Base-by-base conservation (phyloP, 2,329 filamentous ascomycete species). In the Sclerotinia spermophila region DNA sequence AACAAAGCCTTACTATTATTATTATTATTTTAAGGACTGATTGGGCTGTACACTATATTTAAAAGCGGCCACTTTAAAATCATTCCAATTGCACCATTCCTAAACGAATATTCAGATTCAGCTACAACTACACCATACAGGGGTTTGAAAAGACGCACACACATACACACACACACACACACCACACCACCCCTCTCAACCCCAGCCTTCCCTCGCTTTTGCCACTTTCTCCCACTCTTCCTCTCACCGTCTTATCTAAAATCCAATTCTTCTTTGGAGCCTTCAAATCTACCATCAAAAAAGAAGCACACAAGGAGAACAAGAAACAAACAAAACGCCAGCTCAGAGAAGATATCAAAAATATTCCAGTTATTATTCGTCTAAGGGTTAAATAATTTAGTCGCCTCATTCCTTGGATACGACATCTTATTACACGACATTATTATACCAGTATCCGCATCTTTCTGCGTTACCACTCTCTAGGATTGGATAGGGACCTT, bases 361-460 rank as follows among this genome's bases (percentile, higher is more conserved):
- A 51, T 3, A 62, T 55, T 44, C 56, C 42, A 21, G n/a, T 27
- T 45, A 40, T 51, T 33, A 60, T 73, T 73, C 74, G 75, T 72
- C 73, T 73, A 72, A 62, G 67, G 71, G 10, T 70, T 73, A 71
- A 72, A 71, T 73, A 74, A 72, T 70, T 73, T 73, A 71, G 71
- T 73, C 69, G 42, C 69, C 64, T 45, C 44, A 27, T 24, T 48
- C 42, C 62, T 40, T 35, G 44, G 55, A 19, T n/a, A 51, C 67
- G 33, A 53, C 67, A 33, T 53, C 45, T 44, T 40, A 66, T 69
- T 66, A 69, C 68, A 69, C 68, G 30, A 56, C 59, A 69, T 69
- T 38, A 48, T 53, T 53, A 27, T 53, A 64, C 59, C 61, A 35
- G 59, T 35, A 56, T 56, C 65, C 51, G 30, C 66, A 42, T 68